These are phyloP conservation scores for Beauveria medogensis DNA, from an alignment of 2,329 filamentous ascomycete species.

Conservation along the genomic window DNA sequence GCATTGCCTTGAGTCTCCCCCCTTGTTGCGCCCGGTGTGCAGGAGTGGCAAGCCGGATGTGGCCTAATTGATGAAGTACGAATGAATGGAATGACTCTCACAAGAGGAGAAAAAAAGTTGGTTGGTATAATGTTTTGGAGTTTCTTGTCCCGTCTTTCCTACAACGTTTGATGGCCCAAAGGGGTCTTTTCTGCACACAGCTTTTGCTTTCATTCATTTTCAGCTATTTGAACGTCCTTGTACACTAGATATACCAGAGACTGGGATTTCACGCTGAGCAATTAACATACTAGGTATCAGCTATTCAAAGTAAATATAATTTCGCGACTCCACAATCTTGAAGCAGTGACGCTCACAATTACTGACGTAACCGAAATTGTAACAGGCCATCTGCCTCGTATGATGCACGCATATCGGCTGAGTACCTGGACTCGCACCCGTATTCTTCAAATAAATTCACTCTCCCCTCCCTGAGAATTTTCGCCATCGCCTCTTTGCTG, in stretches of 20 bases:
- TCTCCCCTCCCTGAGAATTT: too few relatives aligned
- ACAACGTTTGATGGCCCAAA: not conserved
- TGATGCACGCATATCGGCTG: too few relatives aligned
- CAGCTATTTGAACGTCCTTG: not conserved
- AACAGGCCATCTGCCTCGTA: too few relatives aligned
- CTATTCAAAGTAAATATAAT: not conserved
- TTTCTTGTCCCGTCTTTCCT: not conserved
- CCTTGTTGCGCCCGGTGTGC: not conserved
- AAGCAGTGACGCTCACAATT: not conserved
- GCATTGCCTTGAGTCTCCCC: not conserved
- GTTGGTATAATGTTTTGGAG: not conserved
- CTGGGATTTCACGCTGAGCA: not conserved
- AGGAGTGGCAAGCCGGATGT: not conserved
- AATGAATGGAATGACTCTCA: not conserved
- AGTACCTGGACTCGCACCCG: too few relatives aligned
- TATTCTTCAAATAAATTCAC: too few relatives aligned
- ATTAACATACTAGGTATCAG: not conserved
- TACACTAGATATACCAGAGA: conserved; percentile 6
- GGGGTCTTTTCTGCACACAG: not conserved
- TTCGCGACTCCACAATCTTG: not conserved
- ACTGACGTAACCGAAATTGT: too few relatives aligned
- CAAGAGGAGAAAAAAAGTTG: not conserved
- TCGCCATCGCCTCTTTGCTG: too few relatives aligned
- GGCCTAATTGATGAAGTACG: not conserved
- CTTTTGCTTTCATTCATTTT: not conserved